These are phyloP conservation scores for Yamadazyma kitorensis DNA, from an alignment of 805 yeast species.

Conservation along the genomic window DNA sequence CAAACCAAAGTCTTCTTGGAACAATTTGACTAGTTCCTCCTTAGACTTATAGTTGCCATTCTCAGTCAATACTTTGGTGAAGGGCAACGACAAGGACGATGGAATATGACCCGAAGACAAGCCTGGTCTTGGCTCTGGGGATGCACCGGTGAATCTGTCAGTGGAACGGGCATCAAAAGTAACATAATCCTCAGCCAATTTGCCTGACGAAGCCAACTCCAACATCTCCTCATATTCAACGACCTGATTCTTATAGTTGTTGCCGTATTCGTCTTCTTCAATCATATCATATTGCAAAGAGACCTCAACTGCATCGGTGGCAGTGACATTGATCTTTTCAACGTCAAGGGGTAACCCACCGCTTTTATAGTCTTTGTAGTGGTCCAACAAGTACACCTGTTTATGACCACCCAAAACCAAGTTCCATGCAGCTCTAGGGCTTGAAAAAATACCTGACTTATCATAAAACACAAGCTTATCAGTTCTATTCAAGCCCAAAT, in stretches of 20 bases:
- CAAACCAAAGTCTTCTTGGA: conserved; percentile 34
- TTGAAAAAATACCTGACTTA: conserved; percentile 76
- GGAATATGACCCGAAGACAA: conserved; percentile 88
- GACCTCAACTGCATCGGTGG: conserved; percentile 10
- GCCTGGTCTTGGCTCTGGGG: conserved; percentile 88
- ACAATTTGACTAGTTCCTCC: conserved; percentile 44
- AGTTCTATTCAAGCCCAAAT: conserved; percentile 51
- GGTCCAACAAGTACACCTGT: conserved; percentile 66
- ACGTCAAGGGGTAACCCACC: conserved; percentile 47
- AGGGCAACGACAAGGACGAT: conserved; percentile 76
- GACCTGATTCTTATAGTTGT: conserved; percentile 44
- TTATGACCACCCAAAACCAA: conserved; percentile 76
- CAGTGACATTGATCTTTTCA: conserved; percentile 14
- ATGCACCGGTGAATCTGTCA: conserved; percentile 73
- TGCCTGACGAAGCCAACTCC: conserved; percentile 50
- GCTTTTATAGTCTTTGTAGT: conserved; percentile 52
- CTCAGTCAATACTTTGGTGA: conserved; percentile 52
- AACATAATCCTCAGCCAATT: conserved; percentile 45
- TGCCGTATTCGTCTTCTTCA: conserved; percentile 27
- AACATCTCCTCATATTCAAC: conserved; percentile 65
- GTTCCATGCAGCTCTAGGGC: conserved; percentile 94
- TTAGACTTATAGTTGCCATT: conserved; percentile 47
- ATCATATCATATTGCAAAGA: conserved; percentile 22
- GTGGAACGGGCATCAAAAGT: conserved; percentile 80
- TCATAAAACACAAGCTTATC: conserved; percentile 82